These are phyloP conservation scores for Boletus rex-veris DNA, from an alignment of 768 basidiomycete genomes.

Conservation along the genomic window DNA sequence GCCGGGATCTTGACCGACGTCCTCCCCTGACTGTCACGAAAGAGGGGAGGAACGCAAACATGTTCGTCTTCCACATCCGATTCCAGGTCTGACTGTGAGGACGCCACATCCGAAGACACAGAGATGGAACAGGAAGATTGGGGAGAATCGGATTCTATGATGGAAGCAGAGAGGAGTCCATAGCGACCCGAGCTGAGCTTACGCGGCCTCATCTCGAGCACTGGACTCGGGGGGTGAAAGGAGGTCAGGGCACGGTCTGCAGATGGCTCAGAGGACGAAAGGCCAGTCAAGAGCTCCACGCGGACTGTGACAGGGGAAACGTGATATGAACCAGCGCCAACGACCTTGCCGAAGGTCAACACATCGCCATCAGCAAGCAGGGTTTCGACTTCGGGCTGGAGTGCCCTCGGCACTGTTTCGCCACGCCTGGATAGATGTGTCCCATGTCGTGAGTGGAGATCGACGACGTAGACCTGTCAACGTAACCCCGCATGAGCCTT, in stretches of 20 bases:
- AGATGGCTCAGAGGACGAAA: constrained; percentile 19
- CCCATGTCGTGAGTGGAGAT: constrained; percentile 73
- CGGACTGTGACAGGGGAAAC: constrained; percentile 63
- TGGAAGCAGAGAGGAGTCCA: constrained; percentile 45
- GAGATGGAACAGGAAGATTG: constrained; percentile 40
- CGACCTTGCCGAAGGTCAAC: constrained; percentile 75
- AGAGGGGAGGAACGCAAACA: constrained; percentile 10
- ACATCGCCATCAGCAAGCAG: constrained; percentile 63
- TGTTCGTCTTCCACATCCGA: constrained; percentile 56
- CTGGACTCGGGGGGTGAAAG: constrained; percentile 30
- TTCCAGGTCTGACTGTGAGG: constrained; percentile 35
- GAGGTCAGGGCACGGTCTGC: constrained; percentile 1
- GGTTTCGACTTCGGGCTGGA: constrained; percentile 55
- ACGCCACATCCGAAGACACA: constrained; percentile 35
- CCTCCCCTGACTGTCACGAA: constrained; percentile 15
- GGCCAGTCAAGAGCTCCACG: constrained; percentile 46
- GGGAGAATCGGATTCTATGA: constrained; percentile 24
- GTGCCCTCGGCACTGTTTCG: constrained; percentile 44
- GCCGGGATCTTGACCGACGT: constrained; percentile 30
- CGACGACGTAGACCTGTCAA: constrained; percentile 62
- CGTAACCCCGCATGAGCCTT: neutral
- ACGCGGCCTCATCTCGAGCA: constrained; percentile 19
- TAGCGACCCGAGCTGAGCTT: constrained; percentile 55
- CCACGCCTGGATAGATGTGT: constrained; percentile 59
- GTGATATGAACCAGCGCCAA: constrained; percentile 56